Conservation (phyloP, 805 yeast genomes). For the Zygosaccharomyces rouxii region DNA sequence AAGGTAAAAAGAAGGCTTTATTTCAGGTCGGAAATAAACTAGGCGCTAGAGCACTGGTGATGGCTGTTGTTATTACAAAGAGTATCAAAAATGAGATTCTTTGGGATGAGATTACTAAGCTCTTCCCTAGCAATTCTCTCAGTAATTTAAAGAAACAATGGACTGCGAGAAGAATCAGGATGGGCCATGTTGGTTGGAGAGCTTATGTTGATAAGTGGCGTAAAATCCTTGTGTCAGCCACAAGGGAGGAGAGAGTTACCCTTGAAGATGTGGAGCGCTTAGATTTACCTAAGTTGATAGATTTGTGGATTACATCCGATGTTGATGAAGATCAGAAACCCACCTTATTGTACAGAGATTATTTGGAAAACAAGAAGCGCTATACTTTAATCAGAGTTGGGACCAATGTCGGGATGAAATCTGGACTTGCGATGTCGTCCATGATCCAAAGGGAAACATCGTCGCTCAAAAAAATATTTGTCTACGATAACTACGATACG, state of each 20-base stretch:
- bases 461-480: constrained; percentile 37
- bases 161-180: constrained; percentile 52
- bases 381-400: constrained; percentile 41
- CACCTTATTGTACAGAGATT: constrained; percentile 31
- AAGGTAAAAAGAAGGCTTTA: constrained; percentile 1
- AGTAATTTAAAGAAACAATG: constrained; percentile 58
- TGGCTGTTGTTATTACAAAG: constrained; percentile 64
- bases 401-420: constrained; percentile 26
- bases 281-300: constrained; percentile 49
- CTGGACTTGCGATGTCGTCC: constrained; percentile 53
- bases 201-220: constrained; percentile 61
- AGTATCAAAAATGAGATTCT: constrained; percentile 58
- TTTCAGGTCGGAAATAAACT: constrained; percentile 35
- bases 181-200: constrained; percentile 55
- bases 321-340: constrained; percentile 18
- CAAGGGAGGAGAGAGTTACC: constrained; percentile 50
- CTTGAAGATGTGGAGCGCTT: constrained; percentile 47
- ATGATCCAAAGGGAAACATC: constrained; percentile 67
- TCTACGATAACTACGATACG: constrained; percentile 14
- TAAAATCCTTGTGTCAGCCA: constrained; percentile 52
- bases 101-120: constrained; percentile 55
- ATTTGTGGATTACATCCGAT: constrained; percentile 62
- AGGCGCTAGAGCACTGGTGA: constrained; percentile 53
- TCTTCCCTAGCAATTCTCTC: constrained; percentile 41
- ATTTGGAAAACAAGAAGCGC: constrained; percentile 44